Evolutionary conservation across 2,329 filamentous ascomycete species (phyloP).

Genomic region (Pyricularia grisea): DNA sequence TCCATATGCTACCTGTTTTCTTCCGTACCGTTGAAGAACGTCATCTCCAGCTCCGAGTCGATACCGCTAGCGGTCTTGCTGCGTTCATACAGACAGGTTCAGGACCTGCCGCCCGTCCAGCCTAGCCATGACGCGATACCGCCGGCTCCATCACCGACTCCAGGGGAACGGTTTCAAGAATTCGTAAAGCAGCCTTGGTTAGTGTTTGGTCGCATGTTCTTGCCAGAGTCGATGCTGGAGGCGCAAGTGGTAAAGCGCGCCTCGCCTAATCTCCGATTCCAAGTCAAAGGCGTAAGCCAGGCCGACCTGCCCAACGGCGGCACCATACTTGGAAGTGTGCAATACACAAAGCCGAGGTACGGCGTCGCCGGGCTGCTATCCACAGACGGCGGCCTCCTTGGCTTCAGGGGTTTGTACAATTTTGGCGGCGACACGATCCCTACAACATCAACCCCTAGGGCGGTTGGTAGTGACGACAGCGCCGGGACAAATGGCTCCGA

Average conservation of each 20-base stretch:
- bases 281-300: slow-evolving; percentile 70
- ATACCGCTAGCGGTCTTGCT: slow-evolving; percentile 72
- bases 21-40: slow-evolving; percentile 62
- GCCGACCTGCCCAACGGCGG: slow-evolving; percentile 64
- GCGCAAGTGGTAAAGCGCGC: slow-evolving; percentile 74
- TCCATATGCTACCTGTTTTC: slow-evolving; percentile 97
- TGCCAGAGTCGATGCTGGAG: slow-evolving; percentile 78
- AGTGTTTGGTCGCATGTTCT: slow-evolving; percentile 69
- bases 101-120: slow-evolving; percentile 38
- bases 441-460: slow-evolving; percentile 5
- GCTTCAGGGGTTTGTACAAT: slow-evolving; percentile 85
- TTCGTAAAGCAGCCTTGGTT: slow-evolving; percentile 28
- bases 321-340: slow-evolving; percentile 61
- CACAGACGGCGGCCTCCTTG: slow-evolving; percentile 83
- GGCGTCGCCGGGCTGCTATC: slow-evolving; percentile 85
- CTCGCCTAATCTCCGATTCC: slow-evolving; percentile 67
- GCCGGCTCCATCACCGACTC: slow-evolving; percentile 8
- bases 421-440: slow-evolving; percentile 64
- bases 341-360: slow-evolving; percentile 81
- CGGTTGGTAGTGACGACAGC: slow-evolving; percentile 7
- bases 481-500: slow-evolving; percentile 7
- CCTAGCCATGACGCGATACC: slow-evolving; percentile 1
- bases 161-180: not conserved
- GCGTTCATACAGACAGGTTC: slow-evolving; percentile 71
- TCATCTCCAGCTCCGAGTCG: slow-evolving; percentile 59